Conservation (phyloP, 805 yeast genomes). For the Metschnikowia lachancei region DNA sequence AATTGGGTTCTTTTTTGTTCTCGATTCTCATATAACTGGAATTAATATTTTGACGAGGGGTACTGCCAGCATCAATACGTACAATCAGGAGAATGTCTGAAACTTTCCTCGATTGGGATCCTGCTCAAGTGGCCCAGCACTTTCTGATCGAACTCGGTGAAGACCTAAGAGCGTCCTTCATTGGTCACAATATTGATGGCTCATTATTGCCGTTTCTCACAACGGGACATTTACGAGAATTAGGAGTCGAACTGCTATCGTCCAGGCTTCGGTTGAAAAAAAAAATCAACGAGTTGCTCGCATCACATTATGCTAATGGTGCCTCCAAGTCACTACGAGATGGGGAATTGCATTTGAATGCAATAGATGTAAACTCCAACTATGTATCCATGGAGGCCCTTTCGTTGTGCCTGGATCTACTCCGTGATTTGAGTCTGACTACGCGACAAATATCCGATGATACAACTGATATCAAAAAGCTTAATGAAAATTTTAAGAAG, state of each 20-base stretch:
- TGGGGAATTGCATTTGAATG: constrained; percentile 27
- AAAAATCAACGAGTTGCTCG: constrained; percentile 53
- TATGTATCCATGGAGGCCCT: constrained; percentile 38
- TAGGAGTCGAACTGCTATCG: constrained; percentile 57
- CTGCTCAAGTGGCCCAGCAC: constrained; percentile 43
- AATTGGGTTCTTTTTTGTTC: no score
- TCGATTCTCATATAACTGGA: not conserved
- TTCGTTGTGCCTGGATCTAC: constrained; percentile 31
- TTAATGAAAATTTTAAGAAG: constrained; percentile 53
- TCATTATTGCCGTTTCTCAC: constrained; percentile 65
- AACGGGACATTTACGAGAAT: constrained; percentile 67
- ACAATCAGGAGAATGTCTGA: constrained; percentile 21
- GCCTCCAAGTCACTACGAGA: constrained; percentile 18
- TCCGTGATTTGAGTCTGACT: constrained; percentile 34
- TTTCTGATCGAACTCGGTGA: constrained; percentile 26
- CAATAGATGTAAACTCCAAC: constrained; percentile 37
- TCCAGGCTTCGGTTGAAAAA: constrained; percentile 60
- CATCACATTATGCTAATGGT: constrained; percentile 27
- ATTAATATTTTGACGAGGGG: not conserved
- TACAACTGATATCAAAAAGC: constrained; percentile 33
- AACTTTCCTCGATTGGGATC: constrained; percentile 43
- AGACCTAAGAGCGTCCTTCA: constrained; percentile 36
- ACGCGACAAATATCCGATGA: constrained; percentile 18
- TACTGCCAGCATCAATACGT: not conserved
- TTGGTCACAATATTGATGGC: constrained; percentile 67